Base-by-base conservation (phyloP, 192 early-diverging fungal genomes). In the Mortierella antarctica region DNA sequence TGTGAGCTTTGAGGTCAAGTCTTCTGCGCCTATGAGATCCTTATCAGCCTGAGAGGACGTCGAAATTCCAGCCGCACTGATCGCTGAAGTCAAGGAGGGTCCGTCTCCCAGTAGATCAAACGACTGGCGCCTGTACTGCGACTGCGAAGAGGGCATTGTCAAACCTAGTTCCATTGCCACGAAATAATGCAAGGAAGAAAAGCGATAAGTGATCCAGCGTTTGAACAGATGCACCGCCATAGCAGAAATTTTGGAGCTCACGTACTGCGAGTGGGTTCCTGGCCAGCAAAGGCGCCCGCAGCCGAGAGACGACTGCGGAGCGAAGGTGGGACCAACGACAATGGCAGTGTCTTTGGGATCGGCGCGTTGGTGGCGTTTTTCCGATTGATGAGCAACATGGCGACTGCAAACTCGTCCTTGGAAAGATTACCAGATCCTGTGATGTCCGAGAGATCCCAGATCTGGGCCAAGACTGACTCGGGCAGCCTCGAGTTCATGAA, bases 401-500 rank as follows among this genome's bases (percentile, higher is more conserved):
- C 92, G 12, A 96, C 91, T 2, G 91, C 90, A 83, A 95, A 96
- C 81, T 94, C 91, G 40, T 95, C 90, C 46, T 86, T 82, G 44
- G 83, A 87, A 15, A 95, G 84, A 42, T 75, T 82, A 2, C 93
- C 92, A 54, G 83, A 83, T 67, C 87, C 86, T 17, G 82, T 84
- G 44, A 86, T 89, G 69, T 93, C 91, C 0, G 92, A 85, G 57
- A 96, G 84, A 52, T 94, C 92, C 91, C 95, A 97, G 56, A 97
- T 92, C 57, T 90, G 86, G 18, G 94, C 95, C 57, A 97, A 78
- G 1, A 82, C 86, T 1, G 83, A 60, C 41, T 90, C 88, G 0
- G 92, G 85, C 51, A 97, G 83, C 57, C 91, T 89, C 6, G 95
- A 95, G 68, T 93, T 93, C 62, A 94, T 73, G 73, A 97, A 95